Conservation (phyloP, 1,284 basidiomycete genomes). For the Abortiporus biennis region DNA sequence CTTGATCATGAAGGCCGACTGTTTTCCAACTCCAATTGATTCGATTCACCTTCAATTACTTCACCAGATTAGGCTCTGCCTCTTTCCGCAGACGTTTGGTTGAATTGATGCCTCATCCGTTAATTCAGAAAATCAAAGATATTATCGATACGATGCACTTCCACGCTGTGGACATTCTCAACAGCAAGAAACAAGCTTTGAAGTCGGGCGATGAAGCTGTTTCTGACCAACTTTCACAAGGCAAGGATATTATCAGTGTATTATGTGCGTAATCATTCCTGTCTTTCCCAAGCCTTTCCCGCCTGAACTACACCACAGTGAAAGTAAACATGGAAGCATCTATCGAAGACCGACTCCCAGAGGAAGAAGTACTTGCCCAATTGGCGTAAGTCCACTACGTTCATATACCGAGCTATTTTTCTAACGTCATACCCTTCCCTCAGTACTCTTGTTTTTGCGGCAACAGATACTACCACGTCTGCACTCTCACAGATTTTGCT, state of each 20-base stretch:
- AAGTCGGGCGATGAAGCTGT: constrained; percentile 14
- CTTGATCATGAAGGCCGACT: too few relatives aligned
- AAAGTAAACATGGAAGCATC: constrained; percentile 20
- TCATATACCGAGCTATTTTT: neutral
- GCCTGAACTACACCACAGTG: constrained; percentile 11
- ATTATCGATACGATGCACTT: neutral
- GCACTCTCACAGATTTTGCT: constrained; percentile 13
- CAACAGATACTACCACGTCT: constrained; percentile 16
- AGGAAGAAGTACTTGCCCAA: constrained; percentile 20
- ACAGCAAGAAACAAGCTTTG: constrained; percentile 24
- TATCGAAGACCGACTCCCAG: constrained; percentile 14
- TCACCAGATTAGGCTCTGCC: neutral
- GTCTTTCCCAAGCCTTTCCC: neutral
- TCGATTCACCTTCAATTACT: neutral
- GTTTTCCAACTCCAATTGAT: neutral
- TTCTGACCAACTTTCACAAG: constrained; percentile 26
- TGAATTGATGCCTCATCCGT: neutral
- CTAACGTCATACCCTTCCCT: neutral
- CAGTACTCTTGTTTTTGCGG: constrained; percentile 13
- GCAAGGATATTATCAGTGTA: constrained; percentile 40
- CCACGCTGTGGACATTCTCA: constrained; percentile 23
- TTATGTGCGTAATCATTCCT: constrained; percentile 23
- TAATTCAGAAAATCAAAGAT: neutral
- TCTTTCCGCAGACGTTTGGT: neutral
- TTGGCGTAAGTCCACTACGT: constrained; percentile 15